These are phyloP conservation scores for Lentinus brumalis DNA, from an alignment of 768 basidiomycete species.

Conservation along the genomic window DNA sequence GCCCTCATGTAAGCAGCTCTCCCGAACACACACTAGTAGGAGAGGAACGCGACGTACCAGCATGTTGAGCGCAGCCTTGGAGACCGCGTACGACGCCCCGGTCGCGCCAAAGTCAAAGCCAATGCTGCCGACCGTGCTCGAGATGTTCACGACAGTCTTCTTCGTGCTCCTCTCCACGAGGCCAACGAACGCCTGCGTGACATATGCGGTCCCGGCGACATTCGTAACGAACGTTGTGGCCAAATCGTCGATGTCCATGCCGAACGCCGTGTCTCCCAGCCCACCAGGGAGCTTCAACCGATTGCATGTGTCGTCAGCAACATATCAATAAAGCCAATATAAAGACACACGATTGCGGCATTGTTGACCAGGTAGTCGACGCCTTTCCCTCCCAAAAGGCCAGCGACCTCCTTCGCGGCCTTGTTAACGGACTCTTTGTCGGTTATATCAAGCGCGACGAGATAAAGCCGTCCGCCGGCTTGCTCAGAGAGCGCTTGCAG, in stretches of 20 bases:
- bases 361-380: constrained; percentile 45
- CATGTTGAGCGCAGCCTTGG: constrained; percentile 43
- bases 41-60: constrained; percentile 25
- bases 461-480: constrained; percentile 32
- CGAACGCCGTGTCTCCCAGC: constrained; percentile 30
- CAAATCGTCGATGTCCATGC: constrained; percentile 27
- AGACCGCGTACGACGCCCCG: constrained; percentile 35
- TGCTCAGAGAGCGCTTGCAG: constrained; percentile 23
- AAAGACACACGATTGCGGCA: constrained; percentile 32
- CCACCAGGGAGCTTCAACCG: not conserved
- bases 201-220: constrained; percentile 37
- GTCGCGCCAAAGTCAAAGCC: constrained; percentile 21
- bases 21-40: constrained; percentile 29
- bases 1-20: constrained; percentile 14
- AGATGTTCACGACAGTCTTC: constrained; percentile 37
- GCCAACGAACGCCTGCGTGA: constrained; percentile 34
- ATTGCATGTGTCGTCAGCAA: no score
- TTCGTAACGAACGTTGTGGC: constrained; percentile 31
- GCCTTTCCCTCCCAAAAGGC: constrained; percentile 30
- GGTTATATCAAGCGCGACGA: constrained; percentile 35
- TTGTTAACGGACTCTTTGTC: constrained; percentile 20
- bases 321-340: not conserved
- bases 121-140: constrained; percentile 35
- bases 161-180: constrained; percentile 33
- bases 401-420: constrained; percentile 25